Evolutionary conservation across 495 filamentous ascomycete genomes (phyloP), one percentile per base, ranked within the genome.

Genomic region (Neurospora sp.): DNA sequence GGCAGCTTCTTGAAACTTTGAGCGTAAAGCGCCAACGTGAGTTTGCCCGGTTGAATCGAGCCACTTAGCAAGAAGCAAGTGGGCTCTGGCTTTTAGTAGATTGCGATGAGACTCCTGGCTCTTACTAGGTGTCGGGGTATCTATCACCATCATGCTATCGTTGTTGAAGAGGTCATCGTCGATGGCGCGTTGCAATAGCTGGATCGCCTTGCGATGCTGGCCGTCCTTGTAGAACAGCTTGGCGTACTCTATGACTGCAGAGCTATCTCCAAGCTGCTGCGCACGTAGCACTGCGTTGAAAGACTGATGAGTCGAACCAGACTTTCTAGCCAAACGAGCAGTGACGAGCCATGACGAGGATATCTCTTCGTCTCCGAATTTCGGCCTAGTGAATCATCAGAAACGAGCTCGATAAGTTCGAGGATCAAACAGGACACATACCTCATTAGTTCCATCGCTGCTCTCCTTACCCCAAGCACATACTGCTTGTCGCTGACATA

Each of bases 281-380:
- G 96, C 95, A 82, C 96, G 93, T 31, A 97, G 86, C 71, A 98
- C 93, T 27, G 95, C 93, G 81, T 96, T 94, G 84, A 96, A 97
- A 8, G 96, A 93, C 73, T 93, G 92, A 69, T 93, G 89, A 70
- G 89, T 91, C 48, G 92, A 91, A 70, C 91, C 90, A 16, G 89
- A 87, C 81, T 98, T 98, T 70, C 96, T 88, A 35, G 94, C 94
- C 45, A 99, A 86, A 74, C 90, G 89, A 44, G 96, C 93, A 77
- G 88, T 97, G 10, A 89, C 89, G 17, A 99, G 84, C 96, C 95
- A 99, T 40, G 92, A 87, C 22, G 90, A 88, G 22, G 94, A 93
- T 74, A 96, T 90, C 74, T 97, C 90, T 27, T 86, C 84, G 77
- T 91, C 86, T 8, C 84, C 84, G 72, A 84, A 88, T 42, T 80